These are phyloP conservation scores for Rostrohypoxylon terebratum DNA, from an alignment of 495 filamentous ascomycete genomes.

Conservation along the genomic window DNA sequence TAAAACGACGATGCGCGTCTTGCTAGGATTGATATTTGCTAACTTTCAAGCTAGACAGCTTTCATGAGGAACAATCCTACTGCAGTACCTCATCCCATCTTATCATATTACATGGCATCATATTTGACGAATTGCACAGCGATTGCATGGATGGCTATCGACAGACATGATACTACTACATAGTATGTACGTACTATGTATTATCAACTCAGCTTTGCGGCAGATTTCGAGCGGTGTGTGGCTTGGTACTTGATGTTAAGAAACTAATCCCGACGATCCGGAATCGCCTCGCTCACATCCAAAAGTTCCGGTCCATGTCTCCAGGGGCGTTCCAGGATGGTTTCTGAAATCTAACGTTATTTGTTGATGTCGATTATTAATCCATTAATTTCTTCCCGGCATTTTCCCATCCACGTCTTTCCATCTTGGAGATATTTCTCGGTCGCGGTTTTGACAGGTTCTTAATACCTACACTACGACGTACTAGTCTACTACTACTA, in stretches of 20 bases:
- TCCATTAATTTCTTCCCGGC: not conserved
- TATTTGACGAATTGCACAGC: slow-evolving; percentile 3
- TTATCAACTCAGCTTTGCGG: not conserved
- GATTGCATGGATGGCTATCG: no score
- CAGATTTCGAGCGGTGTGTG: slow-evolving; percentile 11
- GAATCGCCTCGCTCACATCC: slow-evolving; percentile 6
- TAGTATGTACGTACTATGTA: not conserved
- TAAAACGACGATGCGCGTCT: not conserved
- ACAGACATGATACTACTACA: no score
- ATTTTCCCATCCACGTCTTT: not conserved
- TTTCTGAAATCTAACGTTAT: slow-evolving; percentile 6
- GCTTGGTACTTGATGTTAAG: slow-evolving; percentile 28
- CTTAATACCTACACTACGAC: no score
- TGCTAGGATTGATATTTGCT: not conserved
- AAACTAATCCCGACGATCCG: slow-evolving; percentile 4
- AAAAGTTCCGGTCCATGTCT: not conserved
- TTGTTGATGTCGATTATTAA: not conserved
- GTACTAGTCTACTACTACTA: no score
- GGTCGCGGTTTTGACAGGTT: not conserved
- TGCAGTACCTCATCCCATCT: slow-evolving; percentile 24
- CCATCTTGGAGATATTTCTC: not conserved
- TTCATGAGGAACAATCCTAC: slow-evolving; percentile 9
- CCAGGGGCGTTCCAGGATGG: slow-evolving; percentile 1
- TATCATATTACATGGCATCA: not conserved
- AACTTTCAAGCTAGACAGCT: not conserved